Conservation (phyloP, 2,329 filamentous ascomycete genomes). For the Sclerotinia sclerotiorum region DNA sequence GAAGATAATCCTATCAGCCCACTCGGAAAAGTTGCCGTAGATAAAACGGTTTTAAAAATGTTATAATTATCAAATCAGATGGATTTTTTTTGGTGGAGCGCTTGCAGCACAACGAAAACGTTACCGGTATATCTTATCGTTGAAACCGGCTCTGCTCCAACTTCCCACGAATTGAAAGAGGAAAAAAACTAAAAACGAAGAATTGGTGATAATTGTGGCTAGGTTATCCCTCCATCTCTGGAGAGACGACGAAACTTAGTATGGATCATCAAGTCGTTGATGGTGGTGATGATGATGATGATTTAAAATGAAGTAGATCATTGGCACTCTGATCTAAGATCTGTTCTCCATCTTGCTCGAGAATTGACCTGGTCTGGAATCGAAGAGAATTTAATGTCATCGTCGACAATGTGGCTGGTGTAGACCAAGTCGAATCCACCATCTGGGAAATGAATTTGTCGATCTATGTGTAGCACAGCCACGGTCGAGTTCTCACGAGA, state of each 20-base stretch:
- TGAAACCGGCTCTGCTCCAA: background rate
- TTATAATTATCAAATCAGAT: background rate
- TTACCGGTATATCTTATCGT: background rate
- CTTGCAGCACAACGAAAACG: background rate
- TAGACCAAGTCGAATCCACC: background rate
- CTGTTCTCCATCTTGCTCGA: background rate
- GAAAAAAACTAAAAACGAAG: background rate
- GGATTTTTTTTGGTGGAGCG: background rate
- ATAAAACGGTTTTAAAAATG: background rate
- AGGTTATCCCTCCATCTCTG: background rate
- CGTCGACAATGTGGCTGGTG: conserved; percentile 3
- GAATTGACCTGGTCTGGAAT: background rate
- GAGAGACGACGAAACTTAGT: background rate
- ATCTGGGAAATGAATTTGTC: background rate
- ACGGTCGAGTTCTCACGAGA: too few species aligned
- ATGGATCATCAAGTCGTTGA: background rate
- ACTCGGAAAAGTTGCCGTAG: background rate
- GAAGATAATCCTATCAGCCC: background rate
- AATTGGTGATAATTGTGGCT: background rate
- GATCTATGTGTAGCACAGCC: background rate
- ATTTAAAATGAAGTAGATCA: background rate
- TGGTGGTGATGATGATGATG: background rate
- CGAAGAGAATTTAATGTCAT: background rate
- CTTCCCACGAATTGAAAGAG: background rate
- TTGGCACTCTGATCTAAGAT: background rate